Base-by-base conservation (phyloP, 441 rosid species). In the California macrophylla region DNA sequence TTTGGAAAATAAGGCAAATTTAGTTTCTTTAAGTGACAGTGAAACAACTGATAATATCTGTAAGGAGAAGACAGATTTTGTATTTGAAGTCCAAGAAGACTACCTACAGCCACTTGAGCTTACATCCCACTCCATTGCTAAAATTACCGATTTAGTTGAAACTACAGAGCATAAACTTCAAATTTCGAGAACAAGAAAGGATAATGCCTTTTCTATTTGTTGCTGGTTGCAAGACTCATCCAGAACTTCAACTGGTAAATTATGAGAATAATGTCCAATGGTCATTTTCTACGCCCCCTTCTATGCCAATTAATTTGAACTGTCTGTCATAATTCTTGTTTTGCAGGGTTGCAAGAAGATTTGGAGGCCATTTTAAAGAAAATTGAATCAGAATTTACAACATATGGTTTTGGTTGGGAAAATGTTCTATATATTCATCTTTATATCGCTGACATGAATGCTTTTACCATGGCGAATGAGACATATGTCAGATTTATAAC, bases 401-500 rank as follows among this genome's bases (percentile, higher is more conserved):
- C 72, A 71, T 80, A 66, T 73, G 87, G 89, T 71, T 75, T 82
- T 66, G 79, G 81, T 68, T 94, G 99, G 99, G 83, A 83, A 81
- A 75, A 87, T 76, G 97, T 86, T 62, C 84, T 90, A 24, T 94
- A 90, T 76, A 81, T 90, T 73, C 97, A 94, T 84, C 93, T 80
- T 71, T 89, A 89, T 56, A 82, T 91, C 68, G 85, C 89, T 69
- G 89, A 87, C 85, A 94, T 94, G 97, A 77, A 84, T 79, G 87
- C 89, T 64, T 92, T 94, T 62, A 42, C 87, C 52, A 66, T 67
- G 66, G 98, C 97, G 47, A 94, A 92, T 82, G 89, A 87, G 78
- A 92, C 86, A 7, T 91, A 94, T 78, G 89, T 87, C 77, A 85
- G 77, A 69, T 94, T 86, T 73, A 90, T 94, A 72, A 90, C 94